Conservation (phyloP, 371 early-diverging fungal species). For the Mucor circinelloides region DNA sequence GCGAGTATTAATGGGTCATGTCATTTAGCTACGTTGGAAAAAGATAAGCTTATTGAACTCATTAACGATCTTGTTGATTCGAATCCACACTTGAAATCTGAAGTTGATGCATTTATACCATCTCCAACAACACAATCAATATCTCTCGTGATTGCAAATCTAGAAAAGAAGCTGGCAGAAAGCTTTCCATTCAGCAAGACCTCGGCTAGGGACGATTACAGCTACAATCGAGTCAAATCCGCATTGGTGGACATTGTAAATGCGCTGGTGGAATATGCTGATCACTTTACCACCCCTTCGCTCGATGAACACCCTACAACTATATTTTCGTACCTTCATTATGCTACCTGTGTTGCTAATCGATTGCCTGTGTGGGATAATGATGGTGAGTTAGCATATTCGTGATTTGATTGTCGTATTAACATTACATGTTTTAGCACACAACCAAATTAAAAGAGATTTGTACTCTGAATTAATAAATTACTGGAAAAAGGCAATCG, state of each 20-base stretch:
- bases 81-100: constrained; percentile 71
- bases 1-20: background rate
- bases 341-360: constrained; percentile 67
- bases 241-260: constrained; percentile 35
- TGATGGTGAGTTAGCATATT: constrained; percentile 12
- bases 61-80: constrained; percentile 69
- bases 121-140: constrained; percentile 81
- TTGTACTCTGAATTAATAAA: constrained; percentile 67
- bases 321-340: constrained; percentile 73
- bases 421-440: constrained; percentile 13
- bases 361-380: constrained; percentile 80
- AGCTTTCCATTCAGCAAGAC: constrained; percentile 73
- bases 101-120: constrained; percentile 66
- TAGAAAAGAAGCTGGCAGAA: constrained; percentile 69
- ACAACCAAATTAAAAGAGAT: constrained; percentile 66
- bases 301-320: constrained; percentile 70
- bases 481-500: constrained; percentile 74
- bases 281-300: constrained; percentile 68
- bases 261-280: constrained; percentile 76
- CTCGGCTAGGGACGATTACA: constrained; percentile 15
- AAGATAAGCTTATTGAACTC: constrained; percentile 69
- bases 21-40: constrained; percentile 59
- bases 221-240: constrained; percentile 19
- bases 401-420: background rate
- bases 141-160: constrained; percentile 58